Evolutionary conservation across 169 alveolate genomes (phyloP), one percentile per base, ranked within the genome.

Genomic region (Fabrea salina): DNA sequence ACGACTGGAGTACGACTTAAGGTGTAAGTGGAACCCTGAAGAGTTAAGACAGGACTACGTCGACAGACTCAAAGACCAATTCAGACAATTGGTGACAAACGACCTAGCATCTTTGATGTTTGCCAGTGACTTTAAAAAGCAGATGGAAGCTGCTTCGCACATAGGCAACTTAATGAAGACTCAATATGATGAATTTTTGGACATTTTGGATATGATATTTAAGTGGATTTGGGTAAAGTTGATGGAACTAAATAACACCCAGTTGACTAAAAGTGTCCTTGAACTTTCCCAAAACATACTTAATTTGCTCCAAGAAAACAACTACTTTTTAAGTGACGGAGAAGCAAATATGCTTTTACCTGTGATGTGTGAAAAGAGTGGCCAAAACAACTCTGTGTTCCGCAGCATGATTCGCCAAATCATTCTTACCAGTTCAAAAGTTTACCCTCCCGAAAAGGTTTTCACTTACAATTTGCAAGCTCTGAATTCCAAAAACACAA

Each of bases 1-100:
- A 82, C 51, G 95, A 75, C 75, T 58, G 19, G 92, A 91, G 32
- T 66, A 64, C 40, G 93, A 91, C 33, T 72, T 71, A 54, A 91
- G 67, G 68, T 67, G 71, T 19, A 85, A 85, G 82, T 91, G 84
- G 64, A 75, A 33, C 16, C 59, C 83, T 32, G 93, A 86, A 59
- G 91, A 88, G 4, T 74, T 82, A 5, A 83, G 85, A 47, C 82
- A 76, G 59, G 93, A 91, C 61, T 79, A 87, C 57, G 61, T 84
- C 11, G 88, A 83, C 22, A 88, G 83, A 75, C 84, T 87, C 27
- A 87, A 86, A 84, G 82, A 79, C 0, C 80, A 68, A 22, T 67
- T 87, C 22, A 80, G 68, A 37, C 66, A 74, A 61, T 76, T 68
- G 8, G 72, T 88, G 43, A 86, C 91, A 43, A 76, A 71, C 19